Evolutionary conservation across 2,329 filamentous ascomycete genomes (phyloP).

Genomic region (Penicillium sp.): DNA sequence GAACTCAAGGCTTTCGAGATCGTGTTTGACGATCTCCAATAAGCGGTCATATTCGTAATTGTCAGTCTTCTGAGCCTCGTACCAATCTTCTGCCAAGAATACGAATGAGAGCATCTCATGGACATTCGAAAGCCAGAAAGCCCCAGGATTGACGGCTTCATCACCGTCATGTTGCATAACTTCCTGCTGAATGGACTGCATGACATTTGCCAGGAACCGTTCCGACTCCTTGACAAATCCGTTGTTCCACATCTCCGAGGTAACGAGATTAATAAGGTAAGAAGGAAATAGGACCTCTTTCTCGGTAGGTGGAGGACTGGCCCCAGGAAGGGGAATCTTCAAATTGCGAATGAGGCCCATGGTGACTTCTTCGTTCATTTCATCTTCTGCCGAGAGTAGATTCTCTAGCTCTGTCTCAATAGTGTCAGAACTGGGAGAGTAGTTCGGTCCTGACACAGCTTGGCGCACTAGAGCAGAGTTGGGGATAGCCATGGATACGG

Average conservation of each 20-base stretch:
- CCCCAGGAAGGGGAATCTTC: constrained; percentile 87
- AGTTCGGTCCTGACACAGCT: constrained; percentile 69
- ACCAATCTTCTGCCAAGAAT: constrained; percentile 98
- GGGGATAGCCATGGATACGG: constrained; percentile 89
- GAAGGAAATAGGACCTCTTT: constrained; percentile 99
- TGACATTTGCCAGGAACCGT: constrained; percentile 96
- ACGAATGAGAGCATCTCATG: constrained; percentile 99
- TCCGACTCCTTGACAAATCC: constrained; percentile 99
- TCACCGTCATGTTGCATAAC: constrained; percentile 99
- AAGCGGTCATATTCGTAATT: constrained; percentile 98
- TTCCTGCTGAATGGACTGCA: constrained; percentile 99
- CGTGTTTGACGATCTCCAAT: constrained; percentile 97
- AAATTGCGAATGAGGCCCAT: constrained; percentile 94
- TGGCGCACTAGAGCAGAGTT: constrained; percentile 54
- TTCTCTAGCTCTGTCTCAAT: constrained; percentile 94
- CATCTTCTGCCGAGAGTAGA: constrained; percentile 90
- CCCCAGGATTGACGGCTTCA: constrained; percentile 92
- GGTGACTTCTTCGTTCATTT: constrained; percentile 92
- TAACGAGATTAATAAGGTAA: constrained; percentile 97
- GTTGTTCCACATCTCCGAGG: constrained; percentile 99
- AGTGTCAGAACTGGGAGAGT: constrained; percentile 77
- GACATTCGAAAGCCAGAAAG: constrained; percentile 98
- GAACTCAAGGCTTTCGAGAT: constrained; percentile 96
- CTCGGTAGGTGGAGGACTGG: constrained; percentile 85
- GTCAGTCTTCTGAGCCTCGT: constrained; percentile 97